These are phyloP conservation scores for Populus alba DNA, from an alignment of 345 rosid genomes.

Conservation along the genomic window DNA sequence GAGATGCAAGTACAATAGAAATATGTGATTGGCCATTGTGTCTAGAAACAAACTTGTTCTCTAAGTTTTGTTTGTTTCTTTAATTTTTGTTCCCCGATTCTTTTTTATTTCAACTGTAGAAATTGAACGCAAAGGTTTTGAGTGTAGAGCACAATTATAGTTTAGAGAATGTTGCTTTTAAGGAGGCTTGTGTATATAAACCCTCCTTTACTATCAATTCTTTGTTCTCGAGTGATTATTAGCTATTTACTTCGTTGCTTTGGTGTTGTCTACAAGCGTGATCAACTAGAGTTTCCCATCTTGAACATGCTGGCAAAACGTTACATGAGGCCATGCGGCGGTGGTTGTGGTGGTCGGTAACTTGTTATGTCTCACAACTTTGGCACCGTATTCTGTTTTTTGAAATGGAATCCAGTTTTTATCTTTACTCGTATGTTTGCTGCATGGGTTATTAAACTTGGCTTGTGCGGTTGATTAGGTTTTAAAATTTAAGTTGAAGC, in stretches of 20 bases:
- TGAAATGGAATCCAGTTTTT: no score
- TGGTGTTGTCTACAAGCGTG: background rate
- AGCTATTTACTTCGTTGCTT: background rate
- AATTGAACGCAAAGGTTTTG: conserved; percentile 17
- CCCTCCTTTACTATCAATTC: background rate
- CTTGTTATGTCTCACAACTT: no score
- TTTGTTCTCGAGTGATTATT: background rate
- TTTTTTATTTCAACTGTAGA: conserved; percentile 36
- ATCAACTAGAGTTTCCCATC: background rate
- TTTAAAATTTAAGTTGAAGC: no score
- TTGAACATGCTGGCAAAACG: background rate
- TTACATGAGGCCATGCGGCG: background rate
- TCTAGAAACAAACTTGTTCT: conserved; percentile 17
- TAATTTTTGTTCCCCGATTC: conserved; percentile 11
- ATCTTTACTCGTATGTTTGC: background rate
- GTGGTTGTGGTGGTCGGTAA: background rate
- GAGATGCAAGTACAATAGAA: conserved; percentile 4
- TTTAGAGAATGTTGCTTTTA: conserved; percentile 17
- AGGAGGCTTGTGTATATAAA: conserved; percentile 26
- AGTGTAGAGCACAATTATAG: conserved; percentile 25
- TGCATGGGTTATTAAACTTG: no score
- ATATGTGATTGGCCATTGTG: conserved; percentile 19
- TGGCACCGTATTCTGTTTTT: no score
- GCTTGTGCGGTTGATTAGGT: no score
- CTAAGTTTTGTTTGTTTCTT: background rate